Conservation (phyloP, 768 basidiomycete species). For the Phlebiopsis flavidoalba region DNA sequence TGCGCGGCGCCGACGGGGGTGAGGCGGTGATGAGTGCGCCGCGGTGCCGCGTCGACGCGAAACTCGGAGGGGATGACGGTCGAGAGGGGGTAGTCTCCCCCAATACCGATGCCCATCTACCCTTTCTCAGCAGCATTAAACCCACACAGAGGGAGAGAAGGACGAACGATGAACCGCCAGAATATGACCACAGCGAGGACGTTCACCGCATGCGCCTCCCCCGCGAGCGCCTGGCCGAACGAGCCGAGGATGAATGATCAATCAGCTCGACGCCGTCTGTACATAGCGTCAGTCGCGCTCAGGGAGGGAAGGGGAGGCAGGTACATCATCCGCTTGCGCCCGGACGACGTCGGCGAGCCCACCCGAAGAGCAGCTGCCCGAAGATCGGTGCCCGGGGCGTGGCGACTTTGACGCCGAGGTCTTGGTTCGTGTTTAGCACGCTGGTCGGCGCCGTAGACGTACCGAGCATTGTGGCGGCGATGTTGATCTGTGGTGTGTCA, state of each 20-base stretch:
- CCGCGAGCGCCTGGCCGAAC: slow-evolving; percentile 34
- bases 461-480: slow-evolving; percentile 40
- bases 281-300: neutral
- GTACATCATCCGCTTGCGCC: slow-evolving; percentile 34
- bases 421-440: slow-evolving; percentile 38
- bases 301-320: neutral
- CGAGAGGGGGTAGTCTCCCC: slow-evolving; percentile 33
- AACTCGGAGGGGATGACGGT: slow-evolving; percentile 43
- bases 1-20: slow-evolving; percentile 39
- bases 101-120: slow-evolving; percentile 3
- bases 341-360: slow-evolving; percentile 38
- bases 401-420: slow-evolving; percentile 39
- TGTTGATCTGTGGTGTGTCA: slow-evolving; percentile 25
- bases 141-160: slow-evolving; percentile 8
- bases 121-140: slow-evolving; percentile 29
- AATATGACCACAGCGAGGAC: slow-evolving; percentile 38
- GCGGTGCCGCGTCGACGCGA: slow-evolving; percentile 37
- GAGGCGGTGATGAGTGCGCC: slow-evolving; percentile 45
- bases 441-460: slow-evolving; percentile 30
- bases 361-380: slow-evolving; percentile 40
- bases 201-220: slow-evolving; percentile 29
- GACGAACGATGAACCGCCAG: slow-evolving; percentile 28
- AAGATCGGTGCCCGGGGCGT: slow-evolving; percentile 35
- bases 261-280: slow-evolving; percentile 40
- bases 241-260: slow-evolving; percentile 34